Evolutionary conservation across 768 basidiomycete species (phyloP).

Genomic region (Mycena capillaripes): DNA sequence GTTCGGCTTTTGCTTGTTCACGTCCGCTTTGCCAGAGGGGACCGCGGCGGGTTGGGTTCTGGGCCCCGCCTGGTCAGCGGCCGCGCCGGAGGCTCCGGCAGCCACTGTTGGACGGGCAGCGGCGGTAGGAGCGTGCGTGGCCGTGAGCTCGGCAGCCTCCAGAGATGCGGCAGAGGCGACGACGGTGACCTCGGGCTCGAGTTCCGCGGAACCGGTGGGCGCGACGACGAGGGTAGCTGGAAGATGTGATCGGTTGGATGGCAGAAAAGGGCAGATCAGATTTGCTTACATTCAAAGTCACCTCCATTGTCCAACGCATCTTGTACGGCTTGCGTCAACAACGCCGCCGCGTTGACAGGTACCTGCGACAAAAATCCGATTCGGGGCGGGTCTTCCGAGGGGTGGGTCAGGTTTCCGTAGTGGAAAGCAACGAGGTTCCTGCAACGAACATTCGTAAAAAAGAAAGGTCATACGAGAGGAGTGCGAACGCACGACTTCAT

Average conservation of each 20-base stretch:
- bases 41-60: neutral
- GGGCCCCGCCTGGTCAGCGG: neutral
- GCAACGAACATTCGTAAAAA: neutral
- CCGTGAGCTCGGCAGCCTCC: constrained; percentile 25
- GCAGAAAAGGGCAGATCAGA: neutral
- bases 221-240: constrained; percentile 50
- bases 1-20: neutral
- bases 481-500: constrained; percentile 70
- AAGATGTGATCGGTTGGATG: neutral
- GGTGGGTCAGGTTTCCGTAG: constrained; percentile 79
- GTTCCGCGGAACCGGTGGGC: constrained; percentile 51
- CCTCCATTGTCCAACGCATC: constrained; percentile 54
- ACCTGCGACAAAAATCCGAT: constrained; percentile 78
- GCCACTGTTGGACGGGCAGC: neutral
- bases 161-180: constrained; percentile 10
- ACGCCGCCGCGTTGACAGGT: constrained; percentile 61
- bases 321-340: constrained; percentile 52
- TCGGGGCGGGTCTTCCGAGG: constrained; percentile 76
- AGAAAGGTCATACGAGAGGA: neutral
- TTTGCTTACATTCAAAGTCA: constrained; percentile 51
- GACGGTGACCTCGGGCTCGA: constrained; percentile 40
- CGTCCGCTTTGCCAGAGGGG: neutral
- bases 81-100: neutral
- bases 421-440: constrained; percentile 77
- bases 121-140: neutral